Conservation (phyloP, 2,329 filamentous ascomycete species). For the Aspergillus ruber region DNA sequence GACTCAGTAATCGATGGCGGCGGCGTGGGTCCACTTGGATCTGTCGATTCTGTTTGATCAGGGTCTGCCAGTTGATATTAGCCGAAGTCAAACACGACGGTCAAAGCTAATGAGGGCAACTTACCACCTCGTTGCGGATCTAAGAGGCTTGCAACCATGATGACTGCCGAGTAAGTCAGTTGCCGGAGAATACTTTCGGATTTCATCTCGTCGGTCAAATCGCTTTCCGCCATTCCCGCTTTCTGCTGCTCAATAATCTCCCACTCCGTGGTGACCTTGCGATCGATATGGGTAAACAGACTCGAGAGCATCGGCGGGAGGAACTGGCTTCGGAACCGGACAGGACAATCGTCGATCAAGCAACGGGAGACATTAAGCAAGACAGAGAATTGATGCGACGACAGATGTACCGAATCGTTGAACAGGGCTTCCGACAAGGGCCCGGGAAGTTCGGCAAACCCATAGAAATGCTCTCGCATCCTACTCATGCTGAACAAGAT, state of each 20-base stretch:
- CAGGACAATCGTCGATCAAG: constrained; percentile 85
- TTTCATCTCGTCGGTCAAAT: constrained; percentile 94
- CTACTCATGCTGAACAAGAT: constrained; percentile 91
- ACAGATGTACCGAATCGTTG: constrained; percentile 71
- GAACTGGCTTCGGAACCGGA: constrained; percentile 69
- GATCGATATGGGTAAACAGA: constrained; percentile 79
- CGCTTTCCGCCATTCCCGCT: constrained; percentile 63
- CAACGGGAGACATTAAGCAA: constrained; percentile 81
- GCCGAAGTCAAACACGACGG: constrained; percentile 3
- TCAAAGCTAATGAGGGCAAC: constrained; percentile 9
- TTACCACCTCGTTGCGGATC: constrained; percentile 64
- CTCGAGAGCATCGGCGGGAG: constrained; percentile 74
- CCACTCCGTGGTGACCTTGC: constrained; percentile 85
- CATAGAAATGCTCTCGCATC: constrained; percentile 82
- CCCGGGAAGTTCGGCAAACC: constrained; percentile 73
- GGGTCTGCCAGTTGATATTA: constrained; percentile 23
- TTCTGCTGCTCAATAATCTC: constrained; percentile 57
- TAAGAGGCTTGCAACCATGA: constrained; percentile 83
- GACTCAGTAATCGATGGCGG: constrained; percentile 46
- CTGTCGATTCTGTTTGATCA: constrained; percentile 25
- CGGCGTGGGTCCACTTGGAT: constrained; percentile 27
- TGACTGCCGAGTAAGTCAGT: constrained; percentile 83
- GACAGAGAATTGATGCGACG: constrained; percentile 90
- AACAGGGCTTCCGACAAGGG: constrained; percentile 82
- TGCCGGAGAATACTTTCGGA: constrained; percentile 90